phyloP scores from a whole-genome alignment of 2,329 filamentous ascomycete species.

The Nectriaceae sp. region DNA sequence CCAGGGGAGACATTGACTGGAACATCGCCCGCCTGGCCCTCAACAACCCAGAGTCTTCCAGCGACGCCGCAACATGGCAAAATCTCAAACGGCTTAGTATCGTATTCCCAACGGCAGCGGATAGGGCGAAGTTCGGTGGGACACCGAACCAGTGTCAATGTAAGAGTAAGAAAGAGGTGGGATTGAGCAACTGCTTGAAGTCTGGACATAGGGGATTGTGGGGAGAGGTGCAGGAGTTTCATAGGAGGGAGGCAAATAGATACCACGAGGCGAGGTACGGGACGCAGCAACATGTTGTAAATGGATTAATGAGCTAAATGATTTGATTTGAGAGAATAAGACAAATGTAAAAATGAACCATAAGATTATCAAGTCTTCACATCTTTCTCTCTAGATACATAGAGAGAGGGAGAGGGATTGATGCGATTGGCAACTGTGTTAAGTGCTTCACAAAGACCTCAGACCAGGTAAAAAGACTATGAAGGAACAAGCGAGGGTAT shows the following conservation, averaged over 20 bases:
- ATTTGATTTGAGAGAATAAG: not conserved
- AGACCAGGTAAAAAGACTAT: too few relatives aligned
- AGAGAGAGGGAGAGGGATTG: too few relatives aligned
- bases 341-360: not conserved
- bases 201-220: slow-evolving; percentile 29
- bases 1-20: slow-evolving; percentile 26
- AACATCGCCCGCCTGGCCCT: slow-evolving; percentile 33
- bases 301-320: slow-evolving; percentile 7
- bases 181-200: slow-evolving; percentile 27
- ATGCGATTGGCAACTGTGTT: too few relatives aligned
- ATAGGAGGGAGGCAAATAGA: slow-evolving; percentile 25
- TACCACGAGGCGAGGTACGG: slow-evolving; percentile 23
- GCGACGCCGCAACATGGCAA: slow-evolving; percentile 19
- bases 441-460: too few relatives aligned
- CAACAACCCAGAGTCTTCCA: slow-evolving; percentile 27
- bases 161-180: slow-evolving; percentile 22
- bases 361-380: too few relatives aligned
- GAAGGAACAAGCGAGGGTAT: not conserved
- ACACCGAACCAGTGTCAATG: slow-evolving; percentile 32
- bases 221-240: slow-evolving; percentile 31
- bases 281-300: slow-evolving; percentile 23
- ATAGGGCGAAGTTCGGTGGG: slow-evolving; percentile 29
- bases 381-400: too few relatives aligned
- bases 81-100: slow-evolving; percentile 34
- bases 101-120: slow-evolving; percentile 24